These are phyloP conservation scores for Diaporthe sp. DNA, from an alignment of 2,329 filamentous ascomycete genomes.

Conservation along the genomic window DNA sequence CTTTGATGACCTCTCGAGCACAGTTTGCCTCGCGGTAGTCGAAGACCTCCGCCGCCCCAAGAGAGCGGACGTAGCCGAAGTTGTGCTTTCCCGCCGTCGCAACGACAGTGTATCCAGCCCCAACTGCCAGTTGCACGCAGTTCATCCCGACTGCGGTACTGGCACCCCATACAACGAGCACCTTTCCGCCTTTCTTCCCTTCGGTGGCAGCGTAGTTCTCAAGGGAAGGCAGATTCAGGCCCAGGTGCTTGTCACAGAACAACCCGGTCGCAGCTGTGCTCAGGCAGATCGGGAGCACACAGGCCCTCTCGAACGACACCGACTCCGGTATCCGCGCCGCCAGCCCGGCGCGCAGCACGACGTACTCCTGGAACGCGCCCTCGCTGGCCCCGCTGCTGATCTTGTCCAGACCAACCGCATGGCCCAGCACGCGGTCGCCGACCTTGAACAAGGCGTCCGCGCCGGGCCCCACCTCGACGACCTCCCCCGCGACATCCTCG, in stretches of 20 bases:
- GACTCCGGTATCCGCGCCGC: conserved; percentile 45
- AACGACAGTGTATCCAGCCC: conserved; percentile 60
- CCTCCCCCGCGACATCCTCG: conserved; percentile 52
- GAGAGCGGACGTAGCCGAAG: conserved; percentile 53
- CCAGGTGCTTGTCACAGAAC: conserved; percentile 46
- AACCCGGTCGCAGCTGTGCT: conserved; percentile 48
- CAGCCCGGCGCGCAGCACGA: conserved; percentile 32
- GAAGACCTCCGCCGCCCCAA: conserved; percentile 59
- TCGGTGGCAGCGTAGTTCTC: not conserved
- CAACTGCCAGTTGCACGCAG: conserved; percentile 60
- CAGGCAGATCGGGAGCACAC: conserved; percentile 49
- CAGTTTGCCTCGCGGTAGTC: conserved; percentile 55
- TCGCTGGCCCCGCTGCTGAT: conserved; percentile 43
- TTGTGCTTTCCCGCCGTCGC: conserved; percentile 57
- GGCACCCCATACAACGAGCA: conserved; percentile 57
- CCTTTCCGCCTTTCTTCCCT: not conserved
- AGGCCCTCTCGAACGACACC: conserved; percentile 46
- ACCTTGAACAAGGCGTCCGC: conserved; percentile 47
- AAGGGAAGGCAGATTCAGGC: conserved; percentile 38
- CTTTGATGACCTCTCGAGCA: conserved; percentile 48
- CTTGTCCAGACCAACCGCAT: conserved; percentile 45
- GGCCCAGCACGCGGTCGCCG: conserved; percentile 53
- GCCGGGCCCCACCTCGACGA: conserved; percentile 50
- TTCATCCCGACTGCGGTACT: conserved; percentile 60
- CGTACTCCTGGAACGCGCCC: conserved; percentile 49